Evolutionary conservation across 139 green algal genomes (phyloP).

Genomic region (Diplosphaera chodatii): DNA sequence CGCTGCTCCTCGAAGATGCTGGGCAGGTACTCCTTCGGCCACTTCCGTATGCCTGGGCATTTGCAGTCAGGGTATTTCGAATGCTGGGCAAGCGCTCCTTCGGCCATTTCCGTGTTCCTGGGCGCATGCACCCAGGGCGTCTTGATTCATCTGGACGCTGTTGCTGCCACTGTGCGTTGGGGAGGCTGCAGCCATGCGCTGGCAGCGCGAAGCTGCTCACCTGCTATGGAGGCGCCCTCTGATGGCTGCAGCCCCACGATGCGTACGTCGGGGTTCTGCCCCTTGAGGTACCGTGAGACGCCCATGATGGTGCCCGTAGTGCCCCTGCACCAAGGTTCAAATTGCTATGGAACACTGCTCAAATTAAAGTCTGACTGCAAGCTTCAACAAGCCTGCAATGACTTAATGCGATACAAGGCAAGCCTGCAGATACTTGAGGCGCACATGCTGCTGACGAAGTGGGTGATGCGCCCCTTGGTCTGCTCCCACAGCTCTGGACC

Average conservation of each 20-base stretch:
- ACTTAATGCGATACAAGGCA: too few relatives aligned
- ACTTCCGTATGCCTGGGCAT: slow-evolving; percentile 37
- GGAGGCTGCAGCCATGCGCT: too few relatives aligned
- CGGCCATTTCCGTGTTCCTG: slow-evolving; percentile 40
- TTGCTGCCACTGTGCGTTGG: too few relatives aligned
- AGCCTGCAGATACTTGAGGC: too few relatives aligned
- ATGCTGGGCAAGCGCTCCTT: slow-evolving; percentile 36
- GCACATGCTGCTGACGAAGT: slow-evolving; percentile 46
- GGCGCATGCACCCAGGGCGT: too few relatives aligned
- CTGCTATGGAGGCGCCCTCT: slow-evolving; percentile 25
- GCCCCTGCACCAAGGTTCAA: too few relatives aligned
- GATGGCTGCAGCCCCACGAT: slow-evolving; percentile 39
- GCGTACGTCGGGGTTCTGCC: slow-evolving; percentile 27
- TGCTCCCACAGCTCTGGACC: slow-evolving; percentile 44
- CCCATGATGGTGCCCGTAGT: slow-evolving; percentile 50
- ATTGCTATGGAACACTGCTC: too few relatives aligned
- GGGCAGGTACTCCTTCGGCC: slow-evolving; percentile 39
- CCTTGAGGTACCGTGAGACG: slow-evolving; percentile 32
- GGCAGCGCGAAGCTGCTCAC: too few relatives aligned
- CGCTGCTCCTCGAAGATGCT: slow-evolving; percentile 31
- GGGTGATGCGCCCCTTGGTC: slow-evolving; percentile 38
- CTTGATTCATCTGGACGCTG: too few relatives aligned
- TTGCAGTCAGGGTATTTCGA: slow-evolving; percentile 23
- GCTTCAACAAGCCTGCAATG: too few relatives aligned
- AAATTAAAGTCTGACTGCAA: too few relatives aligned